Conservation (phyloP, 2,329 filamentous ascomycete species). For the Xylaria sp. region DNA sequence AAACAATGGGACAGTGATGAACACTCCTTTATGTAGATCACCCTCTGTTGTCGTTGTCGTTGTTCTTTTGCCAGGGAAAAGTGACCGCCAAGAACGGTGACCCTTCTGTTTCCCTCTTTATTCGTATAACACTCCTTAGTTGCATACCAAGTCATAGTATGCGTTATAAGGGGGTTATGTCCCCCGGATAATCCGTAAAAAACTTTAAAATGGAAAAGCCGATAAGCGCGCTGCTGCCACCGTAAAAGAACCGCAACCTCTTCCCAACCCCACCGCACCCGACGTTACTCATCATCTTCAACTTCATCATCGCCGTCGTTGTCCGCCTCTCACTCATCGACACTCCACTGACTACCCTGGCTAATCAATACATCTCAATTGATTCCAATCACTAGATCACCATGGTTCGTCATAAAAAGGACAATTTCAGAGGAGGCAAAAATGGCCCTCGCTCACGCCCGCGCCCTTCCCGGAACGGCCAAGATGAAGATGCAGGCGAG, state of each 20-base stretch:
- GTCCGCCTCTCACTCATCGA: not conserved
- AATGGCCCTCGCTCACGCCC: constrained; percentile 54
- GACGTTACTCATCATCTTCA: not conserved
- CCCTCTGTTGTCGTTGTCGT: too few relatives aligned
- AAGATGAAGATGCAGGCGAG: constrained; percentile 36
- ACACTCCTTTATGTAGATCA: too few relatives aligned
- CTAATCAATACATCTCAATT: not conserved
- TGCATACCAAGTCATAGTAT: too few relatives aligned
- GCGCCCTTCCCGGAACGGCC: constrained; percentile 24
- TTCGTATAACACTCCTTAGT: fast-evolving
- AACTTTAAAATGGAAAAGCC: too few relatives aligned
- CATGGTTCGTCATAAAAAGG: constrained; percentile 98
- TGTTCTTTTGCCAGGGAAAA: too few relatives aligned
- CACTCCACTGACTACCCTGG: not conserved
- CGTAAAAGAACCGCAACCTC: not conserved
- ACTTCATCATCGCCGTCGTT: not conserved
- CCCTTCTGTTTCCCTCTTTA: too few relatives aligned
- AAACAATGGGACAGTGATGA: too few relatives aligned
- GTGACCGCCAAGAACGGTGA: too few relatives aligned
- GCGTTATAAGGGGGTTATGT: too few relatives aligned
- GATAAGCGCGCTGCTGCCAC: too few relatives aligned
- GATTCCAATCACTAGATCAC: not conserved
- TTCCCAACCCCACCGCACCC: not conserved
- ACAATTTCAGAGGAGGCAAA: constrained; percentile 71
- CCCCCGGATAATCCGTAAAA: too few relatives aligned